phyloP scores from a whole-genome alignment of 2,329 filamentous ascomycete species.

The Curvularia spicifera region DNA sequence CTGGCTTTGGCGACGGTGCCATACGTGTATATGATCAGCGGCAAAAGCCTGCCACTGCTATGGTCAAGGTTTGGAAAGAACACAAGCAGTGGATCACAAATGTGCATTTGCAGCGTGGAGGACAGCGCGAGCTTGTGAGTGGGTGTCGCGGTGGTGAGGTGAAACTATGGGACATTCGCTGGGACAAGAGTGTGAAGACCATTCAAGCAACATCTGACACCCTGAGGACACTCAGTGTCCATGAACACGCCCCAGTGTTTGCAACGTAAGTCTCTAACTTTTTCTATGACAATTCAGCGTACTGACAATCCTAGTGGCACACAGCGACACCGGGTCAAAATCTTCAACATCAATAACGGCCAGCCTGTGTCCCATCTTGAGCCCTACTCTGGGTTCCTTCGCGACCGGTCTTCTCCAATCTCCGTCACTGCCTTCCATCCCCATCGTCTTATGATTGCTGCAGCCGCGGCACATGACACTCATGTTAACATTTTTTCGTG shows the following conservation, averaged over 20 bases:
- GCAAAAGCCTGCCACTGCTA: slow-evolving; percentile 80
- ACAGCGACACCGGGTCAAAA: slow-evolving; percentile 84
- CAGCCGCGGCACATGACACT: slow-evolving; percentile 82
- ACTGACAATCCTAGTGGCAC: slow-evolving; percentile 69
- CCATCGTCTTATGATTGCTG: slow-evolving; percentile 88
- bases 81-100: slow-evolving; percentile 95
- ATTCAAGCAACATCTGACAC: slow-evolving; percentile 78
- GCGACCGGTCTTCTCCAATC: slow-evolving; percentile 81
- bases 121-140: slow-evolving; percentile 86
- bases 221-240: slow-evolving; percentile 84
- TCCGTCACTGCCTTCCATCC: slow-evolving; percentile 93
- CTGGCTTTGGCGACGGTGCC: slow-evolving; percentile 94
- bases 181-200: slow-evolving; percentile 76
- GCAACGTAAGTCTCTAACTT: slow-evolving; percentile 65
- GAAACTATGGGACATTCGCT: slow-evolving; percentile 93
- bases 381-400: slow-evolving; percentile 87
- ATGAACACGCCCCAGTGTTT: slow-evolving; percentile 96
- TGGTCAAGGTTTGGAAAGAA: slow-evolving; percentile 97
- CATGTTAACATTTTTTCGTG: slow-evolving; percentile 85
- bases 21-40: slow-evolving; percentile 94
- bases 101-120: slow-evolving; percentile 95
- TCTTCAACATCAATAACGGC: slow-evolving; percentile 84
- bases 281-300: slow-evolving; percentile 50
- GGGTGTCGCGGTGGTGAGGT: slow-evolving; percentile 93
- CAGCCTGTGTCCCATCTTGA: slow-evolving; percentile 81